Evolutionary conservation across 2,329 filamentous ascomycete species (phyloP).

Genomic region (Huntiella decipiens): DNA sequence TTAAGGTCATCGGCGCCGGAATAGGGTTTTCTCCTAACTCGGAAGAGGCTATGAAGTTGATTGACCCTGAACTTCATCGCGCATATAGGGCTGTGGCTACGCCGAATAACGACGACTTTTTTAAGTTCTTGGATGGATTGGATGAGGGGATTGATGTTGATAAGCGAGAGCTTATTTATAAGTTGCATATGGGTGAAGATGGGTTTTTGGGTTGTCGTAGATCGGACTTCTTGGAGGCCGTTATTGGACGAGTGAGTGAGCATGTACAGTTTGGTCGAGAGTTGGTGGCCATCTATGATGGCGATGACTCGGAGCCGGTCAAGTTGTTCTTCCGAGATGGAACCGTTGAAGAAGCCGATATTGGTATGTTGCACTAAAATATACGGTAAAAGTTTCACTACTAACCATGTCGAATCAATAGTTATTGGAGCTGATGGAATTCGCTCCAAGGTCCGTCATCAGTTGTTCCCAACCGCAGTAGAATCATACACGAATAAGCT

Average conservation of each 20-base stretch:
- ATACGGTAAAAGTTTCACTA: background rate
- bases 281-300: background rate
- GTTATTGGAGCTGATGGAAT: constrained; percentile 48
- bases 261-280: constrained; percentile 1
- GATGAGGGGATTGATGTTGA: constrained; percentile 11
- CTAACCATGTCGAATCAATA: constrained; percentile 9
- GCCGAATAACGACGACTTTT: constrained; percentile 19
- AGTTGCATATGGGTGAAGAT: constrained; percentile 21
- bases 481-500: constrained; percentile 37
- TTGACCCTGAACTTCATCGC: background rate
- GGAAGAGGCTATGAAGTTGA: constrained; percentile 1
- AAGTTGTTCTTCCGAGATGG: constrained; percentile 1
- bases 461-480: constrained; percentile 27
- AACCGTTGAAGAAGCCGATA: background rate
- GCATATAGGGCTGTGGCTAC: background rate
- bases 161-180: constrained; percentile 16
- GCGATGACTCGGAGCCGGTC: background rate
- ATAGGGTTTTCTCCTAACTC: constrained; percentile 25
- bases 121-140: constrained; percentile 24
- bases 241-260: background rate
- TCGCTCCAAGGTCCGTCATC: constrained; percentile 32
- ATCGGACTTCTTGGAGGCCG: constrained; percentile 20
- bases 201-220: constrained; percentile 24
- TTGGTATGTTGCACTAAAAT: background rate
- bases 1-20: constrained; percentile 24